phyloP scores from a whole-genome alignment of 768 basidiomycete species.

The Boletus pseudo-olivaceus region DNA sequence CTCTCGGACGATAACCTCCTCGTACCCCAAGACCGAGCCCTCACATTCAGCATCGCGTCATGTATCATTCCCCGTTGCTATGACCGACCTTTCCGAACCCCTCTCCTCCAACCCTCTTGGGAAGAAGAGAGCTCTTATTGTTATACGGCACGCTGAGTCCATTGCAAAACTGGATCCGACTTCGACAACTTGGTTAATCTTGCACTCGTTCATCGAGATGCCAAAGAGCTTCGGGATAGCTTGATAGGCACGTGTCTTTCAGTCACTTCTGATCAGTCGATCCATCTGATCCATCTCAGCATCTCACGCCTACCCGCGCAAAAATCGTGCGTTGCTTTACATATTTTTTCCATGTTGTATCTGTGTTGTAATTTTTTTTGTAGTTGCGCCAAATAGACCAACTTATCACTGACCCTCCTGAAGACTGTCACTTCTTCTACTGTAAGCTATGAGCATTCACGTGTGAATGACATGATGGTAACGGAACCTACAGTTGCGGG shows the following conservation, averaged over 20 bases:
- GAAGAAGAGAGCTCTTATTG: constrained; percentile 19
- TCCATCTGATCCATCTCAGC: constrained; percentile 21
- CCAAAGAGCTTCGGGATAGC: constrained; percentile 1
- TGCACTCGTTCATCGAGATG: constrained; percentile 20
- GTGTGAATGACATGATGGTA: not conserved
- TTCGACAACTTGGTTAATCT: constrained; percentile 6
- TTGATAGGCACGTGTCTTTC: constrained; percentile 15
- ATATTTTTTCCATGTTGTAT: not conserved
- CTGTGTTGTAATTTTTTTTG: not conserved
- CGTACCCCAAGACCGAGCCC: not conserved
- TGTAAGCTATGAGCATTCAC: constrained; percentile 35
- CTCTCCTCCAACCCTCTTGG: not conserved
- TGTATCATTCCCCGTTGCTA: not conserved
- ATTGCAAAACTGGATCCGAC: not conserved
- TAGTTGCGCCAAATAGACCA: constrained; percentile 40
- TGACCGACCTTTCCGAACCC: not conserved
- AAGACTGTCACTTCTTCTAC: constrained; percentile 49
- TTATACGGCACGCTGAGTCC: constrained; percentile 12
- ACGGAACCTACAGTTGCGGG: constrained; percentile 15
- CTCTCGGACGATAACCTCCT: not conserved
- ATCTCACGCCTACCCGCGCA: constrained; percentile 38
- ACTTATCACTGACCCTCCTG: constrained; percentile 39
- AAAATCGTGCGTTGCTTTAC: constrained; percentile 40
- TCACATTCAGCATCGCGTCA: not conserved
- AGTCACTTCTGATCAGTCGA: not conserved